Evolutionary conservation across 208 protist species (phyloP), one percentile per base, ranked within the genome.

Genomic region (Trypanosoma mega): DNA sequence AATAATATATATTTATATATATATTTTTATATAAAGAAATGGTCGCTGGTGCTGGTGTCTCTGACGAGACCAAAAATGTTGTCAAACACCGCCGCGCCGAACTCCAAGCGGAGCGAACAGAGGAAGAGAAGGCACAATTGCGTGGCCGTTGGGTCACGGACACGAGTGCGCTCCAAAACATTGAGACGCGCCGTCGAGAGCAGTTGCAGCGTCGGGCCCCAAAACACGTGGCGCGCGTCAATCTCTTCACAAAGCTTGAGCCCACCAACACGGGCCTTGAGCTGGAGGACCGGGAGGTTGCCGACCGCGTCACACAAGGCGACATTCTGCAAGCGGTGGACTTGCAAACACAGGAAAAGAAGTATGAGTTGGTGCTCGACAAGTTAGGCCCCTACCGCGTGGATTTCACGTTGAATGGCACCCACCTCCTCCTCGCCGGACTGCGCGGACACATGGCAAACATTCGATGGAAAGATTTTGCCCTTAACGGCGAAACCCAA

Each of bases 401-500:
- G 14, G 77, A 96, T 55, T 99, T 98, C 80, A 89, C 89, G 12
- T 51, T 80, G 26, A 97, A 98, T 71, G 98, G 98, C 47, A 90
- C 78, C 31, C 88, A 92, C 72, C 63, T 99, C 18, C 72, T 98
- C 6, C 81, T 99, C 8, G 97, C 89, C 7, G 98, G 98, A 2
- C 68, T 90, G 37, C 96, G 96, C 27, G 98, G 98, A 3, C 98
- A 99, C 78, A 62, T 99, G 54, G 90, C 96, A 5, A 86, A 98
- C 44, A 74, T 99, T 16, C 83, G 97, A 44, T 99, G 98, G 98
- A 86, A 89, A 68, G 71, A 81, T 18, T 96, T 95, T 66, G 72
- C 74, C 39, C 83, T 98, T 14, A 66, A 90, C 21, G 90, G 85
- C n/a, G 97, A 99, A 68, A 80, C 94, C 18, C 89, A 98, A 55